These are phyloP conservation scores for Trypanosoma congolense DNA, from an alignment of 208 protist genomes.

Conservation along the genomic window DNA sequence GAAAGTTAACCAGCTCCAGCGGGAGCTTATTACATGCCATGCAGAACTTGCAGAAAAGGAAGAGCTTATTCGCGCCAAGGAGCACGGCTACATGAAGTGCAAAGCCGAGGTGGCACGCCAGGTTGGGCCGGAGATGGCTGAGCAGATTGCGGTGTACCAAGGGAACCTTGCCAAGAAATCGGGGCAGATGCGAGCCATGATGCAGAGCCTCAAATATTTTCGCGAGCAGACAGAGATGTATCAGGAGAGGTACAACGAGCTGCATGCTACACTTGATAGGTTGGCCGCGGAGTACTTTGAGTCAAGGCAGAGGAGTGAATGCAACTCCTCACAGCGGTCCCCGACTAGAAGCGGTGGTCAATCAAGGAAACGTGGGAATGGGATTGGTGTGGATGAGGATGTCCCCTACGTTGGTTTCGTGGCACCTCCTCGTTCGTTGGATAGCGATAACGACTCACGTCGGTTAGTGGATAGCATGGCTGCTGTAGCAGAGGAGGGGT, in stretches of 20 bases:
- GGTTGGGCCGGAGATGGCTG: constrained; percentile 93
- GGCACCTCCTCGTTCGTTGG: constrained; percentile 23
- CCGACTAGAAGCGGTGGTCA: neutral
- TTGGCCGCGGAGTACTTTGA: constrained; percentile 45
- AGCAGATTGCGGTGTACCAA: constrained; percentile 94
- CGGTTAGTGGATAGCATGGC: neutral
- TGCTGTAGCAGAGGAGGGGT: no score
- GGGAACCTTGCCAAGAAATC: constrained; percentile 90
- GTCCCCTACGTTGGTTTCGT: constrained; percentile 42
- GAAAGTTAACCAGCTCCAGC: constrained; percentile 94
- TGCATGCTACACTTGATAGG: constrained; percentile 46
- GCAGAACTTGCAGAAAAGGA: constrained; percentile 93
- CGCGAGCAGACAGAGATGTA: constrained; percentile 81
- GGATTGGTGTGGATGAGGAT: constrained; percentile 8
- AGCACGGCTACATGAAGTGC: constrained; percentile 91
- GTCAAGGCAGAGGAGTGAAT: constrained; percentile 3
- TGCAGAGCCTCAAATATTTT: constrained; percentile 69
- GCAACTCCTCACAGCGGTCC: neutral
- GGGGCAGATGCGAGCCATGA: constrained; percentile 89
- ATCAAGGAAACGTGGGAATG: constrained; percentile 4
- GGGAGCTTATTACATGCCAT: constrained; percentile 92
- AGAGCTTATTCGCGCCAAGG: constrained; percentile 81
- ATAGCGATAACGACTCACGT: neutral
- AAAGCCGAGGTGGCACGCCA: constrained; percentile 92
- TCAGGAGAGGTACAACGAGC: constrained; percentile 59